phyloP scores from a whole-genome alignment of 805 yeast genomes.

The Pichia kluyveri region DNA sequence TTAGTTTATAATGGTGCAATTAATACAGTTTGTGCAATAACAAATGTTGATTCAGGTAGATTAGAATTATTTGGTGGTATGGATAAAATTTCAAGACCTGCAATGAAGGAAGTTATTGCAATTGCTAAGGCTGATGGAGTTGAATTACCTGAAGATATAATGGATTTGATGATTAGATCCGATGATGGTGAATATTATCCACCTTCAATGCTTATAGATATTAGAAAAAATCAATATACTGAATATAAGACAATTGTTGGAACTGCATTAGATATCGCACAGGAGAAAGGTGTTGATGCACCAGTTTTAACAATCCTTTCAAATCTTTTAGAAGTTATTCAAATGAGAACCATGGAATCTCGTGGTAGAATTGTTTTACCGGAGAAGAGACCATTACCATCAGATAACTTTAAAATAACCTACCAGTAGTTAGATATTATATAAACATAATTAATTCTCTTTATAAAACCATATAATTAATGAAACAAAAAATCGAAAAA shows the following conservation, averaged over 20 bases:
- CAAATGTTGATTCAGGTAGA: conserved; percentile 32
- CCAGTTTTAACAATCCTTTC: conserved; percentile 22
- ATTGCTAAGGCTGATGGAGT: conserved; percentile 43
- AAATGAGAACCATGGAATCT: conserved; percentile 25
- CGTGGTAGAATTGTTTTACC: conserved; percentile 23
- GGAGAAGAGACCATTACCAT: conserved; percentile 21
- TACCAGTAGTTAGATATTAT: background rate
- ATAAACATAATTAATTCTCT: too few species aligned
- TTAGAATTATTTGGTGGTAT: conserved; percentile 23
- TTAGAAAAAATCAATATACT: conserved; percentile 31
- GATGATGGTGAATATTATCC: conserved; percentile 33
- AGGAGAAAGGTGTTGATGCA: conserved; percentile 22
- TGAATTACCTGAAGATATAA: conserved; percentile 24
- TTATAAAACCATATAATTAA: too few species aligned
- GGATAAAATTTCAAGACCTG: conserved; percentile 27
- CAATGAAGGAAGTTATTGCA: conserved; percentile 35
- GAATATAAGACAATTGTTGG: conserved; percentile 38
- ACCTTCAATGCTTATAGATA: conserved; percentile 42
- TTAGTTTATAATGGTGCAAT: conserved; percentile 39
- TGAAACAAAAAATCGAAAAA: too few species aligned
- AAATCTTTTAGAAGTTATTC: conserved; percentile 23
- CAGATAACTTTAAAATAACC: conserved; percentile 14
- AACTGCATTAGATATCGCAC: conserved; percentile 28
- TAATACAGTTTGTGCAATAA: conserved; percentile 36
- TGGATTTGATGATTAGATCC: conserved; percentile 32